Evolutionary conservation across 2,329 filamentous ascomycete species (phyloP).

Genomic region (Cordyceps pruinosa): DNA sequence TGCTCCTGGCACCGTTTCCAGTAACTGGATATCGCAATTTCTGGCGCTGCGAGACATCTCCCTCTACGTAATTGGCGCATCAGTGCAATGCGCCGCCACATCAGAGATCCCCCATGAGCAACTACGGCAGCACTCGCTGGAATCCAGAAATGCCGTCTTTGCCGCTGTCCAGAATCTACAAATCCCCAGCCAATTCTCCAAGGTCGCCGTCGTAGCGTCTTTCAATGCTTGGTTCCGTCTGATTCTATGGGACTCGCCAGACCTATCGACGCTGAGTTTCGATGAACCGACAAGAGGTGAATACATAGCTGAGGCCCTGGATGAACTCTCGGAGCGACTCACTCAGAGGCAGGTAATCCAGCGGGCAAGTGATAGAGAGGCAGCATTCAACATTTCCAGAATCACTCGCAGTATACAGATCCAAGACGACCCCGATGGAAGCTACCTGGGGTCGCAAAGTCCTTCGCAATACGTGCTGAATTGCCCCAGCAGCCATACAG

Average conservation of each 20-base stretch:
- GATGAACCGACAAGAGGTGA: constrained; percentile 24
- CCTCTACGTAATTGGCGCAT: constrained; percentile 32
- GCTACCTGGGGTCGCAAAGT: constrained; percentile 19
- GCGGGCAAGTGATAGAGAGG: constrained; percentile 33
- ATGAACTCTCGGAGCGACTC: constrained; percentile 27
- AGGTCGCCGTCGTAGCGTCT: constrained; percentile 27
- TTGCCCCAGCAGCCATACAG: constrained; percentile 29
- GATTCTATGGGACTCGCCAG: constrained; percentile 31
- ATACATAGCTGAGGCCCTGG: constrained; percentile 29
- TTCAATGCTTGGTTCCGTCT: constrained; percentile 31
- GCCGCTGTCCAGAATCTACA: constrained; percentile 28
- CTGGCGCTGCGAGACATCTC: constrained; percentile 32
- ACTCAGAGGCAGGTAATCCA: constrained; percentile 28
- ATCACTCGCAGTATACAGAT: constrained; percentile 28
- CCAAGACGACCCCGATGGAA: constrained; percentile 27
- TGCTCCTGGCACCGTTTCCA: constrained; percentile 20
- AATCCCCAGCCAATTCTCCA: constrained; percentile 27
- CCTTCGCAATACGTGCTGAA: constrained; percentile 31
- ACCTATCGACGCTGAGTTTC: constrained; percentile 20
- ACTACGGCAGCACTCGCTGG: constrained; percentile 27
- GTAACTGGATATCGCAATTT: constrained; percentile 32
- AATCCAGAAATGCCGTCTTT: constrained; percentile 31
- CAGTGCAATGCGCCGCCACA: constrained; percentile 30
- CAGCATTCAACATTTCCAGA: constrained; percentile 29
- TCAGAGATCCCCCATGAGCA: constrained; percentile 27